Evolutionary conservation across 306 rosid species (phyloP).

Genomic region (Prinsepia uniflora): DNA sequence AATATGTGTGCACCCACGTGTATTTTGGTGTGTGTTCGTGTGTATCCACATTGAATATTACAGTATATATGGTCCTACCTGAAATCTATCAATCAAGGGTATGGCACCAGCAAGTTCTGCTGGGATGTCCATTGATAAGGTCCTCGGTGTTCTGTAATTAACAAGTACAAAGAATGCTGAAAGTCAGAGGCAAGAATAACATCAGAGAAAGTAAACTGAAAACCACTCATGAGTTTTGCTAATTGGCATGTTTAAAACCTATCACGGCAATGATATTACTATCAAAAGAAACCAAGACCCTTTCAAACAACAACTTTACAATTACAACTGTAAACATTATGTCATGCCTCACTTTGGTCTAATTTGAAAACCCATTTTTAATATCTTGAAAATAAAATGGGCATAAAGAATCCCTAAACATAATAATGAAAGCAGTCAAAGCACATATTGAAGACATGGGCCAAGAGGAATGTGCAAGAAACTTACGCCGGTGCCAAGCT

Average conservation of each 20-base stretch:
- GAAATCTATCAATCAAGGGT: constrained; percentile 84
- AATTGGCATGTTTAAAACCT: neutral
- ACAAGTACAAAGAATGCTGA: constrained; percentile 3
- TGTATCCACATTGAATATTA: neutral
- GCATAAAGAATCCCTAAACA: neutral
- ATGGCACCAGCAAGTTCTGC: constrained; percentile 88
- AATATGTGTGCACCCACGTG: neutral
- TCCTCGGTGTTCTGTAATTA: constrained; percentile 63
- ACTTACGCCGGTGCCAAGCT: constrained; percentile 83
- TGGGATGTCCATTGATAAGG: constrained; percentile 69
- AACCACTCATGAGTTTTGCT: neutral
- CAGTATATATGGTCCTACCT: constrained; percentile 38
- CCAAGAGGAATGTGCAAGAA: constrained; percentile 6
- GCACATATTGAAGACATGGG: neutral
- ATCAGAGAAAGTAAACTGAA: neutral
- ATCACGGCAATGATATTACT: neutral
- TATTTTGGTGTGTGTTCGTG: neutral
- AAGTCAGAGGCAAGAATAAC: constrained; percentile 1
- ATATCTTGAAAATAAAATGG: neutral
- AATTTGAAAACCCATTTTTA: neutral
- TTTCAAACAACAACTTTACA: constrained; percentile 1
- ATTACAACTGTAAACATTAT: neutral
- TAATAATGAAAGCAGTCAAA: neutral
- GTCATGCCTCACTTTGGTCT: neutral
- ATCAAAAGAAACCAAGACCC: neutral